A percentile compares a stretch with the other conserved stretches of the same genome.
These are phyloP conservation scores for Blastocystis hominis DNA, from an alignment of 352 stramenopile species.

Conservation along the genomic window DNA sequence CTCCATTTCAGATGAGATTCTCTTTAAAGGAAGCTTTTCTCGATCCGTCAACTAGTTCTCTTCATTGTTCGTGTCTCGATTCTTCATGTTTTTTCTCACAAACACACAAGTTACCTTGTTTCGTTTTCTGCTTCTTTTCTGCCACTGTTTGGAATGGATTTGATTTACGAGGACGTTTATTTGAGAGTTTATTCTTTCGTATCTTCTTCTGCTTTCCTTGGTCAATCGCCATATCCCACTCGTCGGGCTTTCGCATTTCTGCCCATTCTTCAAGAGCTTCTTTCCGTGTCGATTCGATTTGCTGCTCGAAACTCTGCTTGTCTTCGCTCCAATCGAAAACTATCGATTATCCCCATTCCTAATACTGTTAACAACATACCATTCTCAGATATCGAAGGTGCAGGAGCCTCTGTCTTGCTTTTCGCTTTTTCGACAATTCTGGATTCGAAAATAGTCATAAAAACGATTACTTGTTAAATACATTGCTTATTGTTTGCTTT, in stretches of 20 bases:
- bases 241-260: constrained; percentile 45
- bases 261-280: constrained; percentile 36
- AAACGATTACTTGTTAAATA: neutral
- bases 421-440: constrained; percentile 4
- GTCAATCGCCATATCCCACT: constrained; percentile 49
- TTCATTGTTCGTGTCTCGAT: neutral
- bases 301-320: neutral
- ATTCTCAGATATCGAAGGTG: neutral
- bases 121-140: neutral
- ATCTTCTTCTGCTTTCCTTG: constrained; percentile 40
- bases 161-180: neutral
- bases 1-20: constrained; percentile 42
- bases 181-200: neutral
- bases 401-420: neutral
- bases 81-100: neutral
- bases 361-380: neutral
- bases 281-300: neutral
- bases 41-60: neutral
- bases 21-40: neutral
- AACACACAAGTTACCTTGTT: neutral
- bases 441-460: neutral
- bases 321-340: constrained; percentile 24
- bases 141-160: constrained; percentile 33
- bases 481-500: neutral
- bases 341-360: neutral